Base-by-base conservation (phyloP, 2,329 filamentous ascomycete species). In the Microsporum canis region DNA sequence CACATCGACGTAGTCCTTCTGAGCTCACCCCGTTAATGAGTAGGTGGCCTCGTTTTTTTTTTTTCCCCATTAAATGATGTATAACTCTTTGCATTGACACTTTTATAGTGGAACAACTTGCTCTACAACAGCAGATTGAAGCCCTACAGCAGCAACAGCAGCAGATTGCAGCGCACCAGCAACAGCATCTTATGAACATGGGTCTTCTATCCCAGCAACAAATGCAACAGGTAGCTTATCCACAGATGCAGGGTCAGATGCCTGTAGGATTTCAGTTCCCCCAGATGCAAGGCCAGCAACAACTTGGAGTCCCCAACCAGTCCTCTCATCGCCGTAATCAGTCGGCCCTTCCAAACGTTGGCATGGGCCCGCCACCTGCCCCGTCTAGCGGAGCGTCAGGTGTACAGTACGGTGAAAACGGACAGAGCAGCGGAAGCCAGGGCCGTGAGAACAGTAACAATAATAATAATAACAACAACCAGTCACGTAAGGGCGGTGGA, bases 281-380 rank as follows among this genome's bases (percentile, higher is more conserved):
- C 60, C 89, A 89, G 78, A 79, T 88, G 71, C 82, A 83, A 70
- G 85, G 88, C 75, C 86, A 87, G 64, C 79, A 78, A 66, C 75
- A 78, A 71, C 64, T 47, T 29, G 43, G 43, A 10, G 23, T 47
- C 23, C 43, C 84, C 49, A 86, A 83, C 64, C 90, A 94, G 73
- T 86, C 88, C 65, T 86, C 90, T 75, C 94, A 99, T 82, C 91
- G 94, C 75, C 91, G 94, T 79, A 97, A 97, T 80, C 92, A 96
- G 78, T 97, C 94, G 73, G 92, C 92, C 72, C 82, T 97, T 67
- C 91, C 94, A 58, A 94, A 90, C 70, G 90, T 96, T 82, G 85
- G 87, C 64, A 88, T 95, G 84, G 90, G 89, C 29, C 88, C 91
- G 63, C 91, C 91, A 17, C 92, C 94, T 61, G 94, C 94, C 64